These are phyloP conservation scores for Kregervanrija pseudodelftensis DNA, from an alignment of 805 yeast species.

Conservation along the genomic window DNA sequence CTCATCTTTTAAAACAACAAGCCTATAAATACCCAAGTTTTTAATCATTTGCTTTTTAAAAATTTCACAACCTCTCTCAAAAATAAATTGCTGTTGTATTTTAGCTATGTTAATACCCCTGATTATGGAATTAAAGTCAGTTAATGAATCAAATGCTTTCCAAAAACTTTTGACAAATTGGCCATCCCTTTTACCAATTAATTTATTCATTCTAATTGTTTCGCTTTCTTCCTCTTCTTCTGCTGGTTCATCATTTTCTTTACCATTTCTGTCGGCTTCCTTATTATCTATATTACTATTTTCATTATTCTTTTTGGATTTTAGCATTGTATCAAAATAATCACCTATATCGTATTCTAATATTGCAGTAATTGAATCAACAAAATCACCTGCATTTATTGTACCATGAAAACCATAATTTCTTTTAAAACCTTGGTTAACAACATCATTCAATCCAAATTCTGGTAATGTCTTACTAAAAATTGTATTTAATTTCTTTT, in stretches of 20 bases:
- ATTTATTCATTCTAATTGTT: constrained; percentile 22
- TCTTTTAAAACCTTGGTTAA: constrained; percentile 80
- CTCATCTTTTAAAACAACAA: constrained; percentile 82
- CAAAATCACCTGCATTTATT: constrained; percentile 87
- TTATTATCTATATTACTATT: constrained; percentile 7
- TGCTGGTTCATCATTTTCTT: neutral
- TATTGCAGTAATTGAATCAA: constrained; percentile 79
- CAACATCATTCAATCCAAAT: constrained; percentile 77
- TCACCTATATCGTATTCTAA: constrained; percentile 53
- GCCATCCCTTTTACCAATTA: constrained; percentile 24
- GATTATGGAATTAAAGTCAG: constrained; percentile 42
- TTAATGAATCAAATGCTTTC: constrained; percentile 52
- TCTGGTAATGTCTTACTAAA: constrained; percentile 63
- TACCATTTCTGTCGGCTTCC: constrained; percentile 20
- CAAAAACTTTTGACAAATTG: constrained; percentile 39
- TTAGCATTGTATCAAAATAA: constrained; percentile 10
- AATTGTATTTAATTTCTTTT: constrained; percentile 61
- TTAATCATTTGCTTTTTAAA: constrained; percentile 77
- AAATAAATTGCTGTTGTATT: constrained; percentile 70
- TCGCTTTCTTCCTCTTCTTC: constrained; percentile 14
- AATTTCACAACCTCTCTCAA: constrained; percentile 83
- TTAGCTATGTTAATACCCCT: constrained; percentile 85
- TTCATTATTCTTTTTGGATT: neutral
- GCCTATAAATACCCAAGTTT: constrained; percentile 69
- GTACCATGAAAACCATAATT: constrained; percentile 84